A percentile compares a stretch with the other conserved stretches of the same genome.
Evolutionary conservation across 139 green algal species (phyloP).

Genomic region (Chlorella sp.): DNA sequence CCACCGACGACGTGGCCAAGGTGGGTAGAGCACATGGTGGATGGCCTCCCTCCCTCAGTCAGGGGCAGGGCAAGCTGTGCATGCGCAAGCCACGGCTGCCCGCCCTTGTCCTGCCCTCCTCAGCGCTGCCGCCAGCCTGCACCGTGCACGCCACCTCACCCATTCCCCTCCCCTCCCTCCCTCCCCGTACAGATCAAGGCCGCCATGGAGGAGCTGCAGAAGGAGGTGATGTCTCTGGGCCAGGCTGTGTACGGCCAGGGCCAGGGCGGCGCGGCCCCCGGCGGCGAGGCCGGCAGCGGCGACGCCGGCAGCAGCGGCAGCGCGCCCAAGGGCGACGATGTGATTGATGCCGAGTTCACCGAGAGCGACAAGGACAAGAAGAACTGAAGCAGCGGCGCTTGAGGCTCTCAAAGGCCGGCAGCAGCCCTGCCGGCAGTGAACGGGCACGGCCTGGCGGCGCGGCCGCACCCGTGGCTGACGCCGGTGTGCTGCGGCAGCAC

Average conservation of each 20-base stretch:
- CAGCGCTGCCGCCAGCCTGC: not conserved
- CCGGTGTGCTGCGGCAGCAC: too few relatives aligned
- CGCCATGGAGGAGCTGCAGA: constrained; percentile 88
- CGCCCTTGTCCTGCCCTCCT: too few relatives aligned
- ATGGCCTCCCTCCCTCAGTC: too few relatives aligned
- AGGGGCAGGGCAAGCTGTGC: too few relatives aligned
- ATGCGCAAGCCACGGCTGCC: too few relatives aligned
- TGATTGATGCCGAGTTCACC: constrained; percentile 98
- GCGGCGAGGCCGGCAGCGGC: constrained; percentile 26
- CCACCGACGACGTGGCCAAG: constrained; percentile 73
- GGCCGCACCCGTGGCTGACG: too few relatives aligned
- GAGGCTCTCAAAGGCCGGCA: too few relatives aligned
- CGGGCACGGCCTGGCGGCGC: too few relatives aligned
- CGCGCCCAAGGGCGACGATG: constrained; percentile 73
- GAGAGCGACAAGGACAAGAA: constrained; percentile 57
- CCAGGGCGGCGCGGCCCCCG: constrained; percentile 50
- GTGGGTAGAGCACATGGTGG: too few relatives aligned
- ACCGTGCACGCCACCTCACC: not conserved
- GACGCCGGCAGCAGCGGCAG: constrained; percentile 32
- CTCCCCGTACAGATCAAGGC: constrained; percentile 82
- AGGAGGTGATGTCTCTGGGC: constrained; percentile 94
- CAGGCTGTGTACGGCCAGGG: constrained; percentile 89
- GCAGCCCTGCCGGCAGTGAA: too few relatives aligned
- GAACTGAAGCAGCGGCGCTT: not conserved
- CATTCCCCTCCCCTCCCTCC: not conserved